Evolutionary conservation across 805 yeast species (phyloP).

Genomic region (Wickerhamiella nectarea): DNA sequence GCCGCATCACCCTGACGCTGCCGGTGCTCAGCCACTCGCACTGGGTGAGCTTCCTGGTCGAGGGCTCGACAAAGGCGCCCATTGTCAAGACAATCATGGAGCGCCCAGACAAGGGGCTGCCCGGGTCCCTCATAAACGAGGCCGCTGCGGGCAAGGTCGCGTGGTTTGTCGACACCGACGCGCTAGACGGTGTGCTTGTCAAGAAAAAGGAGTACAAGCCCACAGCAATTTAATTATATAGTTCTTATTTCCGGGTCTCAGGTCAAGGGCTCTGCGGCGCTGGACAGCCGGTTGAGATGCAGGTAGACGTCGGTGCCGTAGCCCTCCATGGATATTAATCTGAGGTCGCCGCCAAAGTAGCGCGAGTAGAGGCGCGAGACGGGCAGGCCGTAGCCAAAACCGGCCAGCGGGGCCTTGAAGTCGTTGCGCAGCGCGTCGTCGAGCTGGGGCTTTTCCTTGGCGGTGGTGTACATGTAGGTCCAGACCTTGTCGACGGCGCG

Average conservation of each 20-base stretch:
- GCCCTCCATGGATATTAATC: constrained; percentile 82
- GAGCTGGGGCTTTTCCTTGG: constrained; percentile 52
- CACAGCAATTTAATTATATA: constrained; percentile 22
- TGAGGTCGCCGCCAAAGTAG: constrained; percentile 82
- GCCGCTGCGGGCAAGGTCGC: constrained; percentile 93
- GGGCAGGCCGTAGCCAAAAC: constrained; percentile 85
- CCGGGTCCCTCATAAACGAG: constrained; percentile 85
- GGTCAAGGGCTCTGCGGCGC: constrained; percentile 49
- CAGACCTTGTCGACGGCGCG: constrained; percentile 73
- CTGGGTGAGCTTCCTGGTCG: constrained; percentile 87
- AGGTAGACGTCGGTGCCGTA: constrained; percentile 87
- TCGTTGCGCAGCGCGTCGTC: constrained; percentile 48
- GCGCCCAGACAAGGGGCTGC: constrained; percentile 91
- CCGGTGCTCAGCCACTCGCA: constrained; percentile 93
- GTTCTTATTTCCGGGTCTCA: not conserved
- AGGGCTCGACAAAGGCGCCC: constrained; percentile 91
- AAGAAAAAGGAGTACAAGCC: constrained; percentile 61
- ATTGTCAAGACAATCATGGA: constrained; percentile 85
- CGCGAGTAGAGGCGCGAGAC: constrained; percentile 75
- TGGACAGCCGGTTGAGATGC: constrained; percentile 67
- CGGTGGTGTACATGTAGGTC: constrained; percentile 87
- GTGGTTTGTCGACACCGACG: constrained; percentile 96
- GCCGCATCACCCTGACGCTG: constrained; percentile 77
- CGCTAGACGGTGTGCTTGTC: constrained; percentile 63
- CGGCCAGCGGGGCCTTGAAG: constrained; percentile 85